phyloP scores from a whole-genome alignment of 495 filamentous ascomycete species.

The Aspergillus steynii region DNA sequence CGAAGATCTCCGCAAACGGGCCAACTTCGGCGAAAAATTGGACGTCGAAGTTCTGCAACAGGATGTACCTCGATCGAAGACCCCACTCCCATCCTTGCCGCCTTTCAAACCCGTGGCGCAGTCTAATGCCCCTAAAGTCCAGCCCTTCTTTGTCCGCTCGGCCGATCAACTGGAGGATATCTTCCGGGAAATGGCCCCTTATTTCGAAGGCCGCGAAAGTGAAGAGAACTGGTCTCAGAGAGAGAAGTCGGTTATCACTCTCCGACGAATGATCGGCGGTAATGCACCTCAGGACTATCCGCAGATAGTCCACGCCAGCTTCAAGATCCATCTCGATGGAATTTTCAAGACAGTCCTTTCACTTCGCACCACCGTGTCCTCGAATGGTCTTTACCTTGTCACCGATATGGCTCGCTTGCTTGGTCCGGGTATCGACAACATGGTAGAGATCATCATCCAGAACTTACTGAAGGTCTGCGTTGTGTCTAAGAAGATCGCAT shows the following conservation, averaged over 20 bases:
- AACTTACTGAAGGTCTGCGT: conserved; percentile 85
- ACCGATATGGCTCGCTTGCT: conserved; percentile 80
- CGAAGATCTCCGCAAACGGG: too few relatives aligned
- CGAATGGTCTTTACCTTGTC: conserved; percentile 77
- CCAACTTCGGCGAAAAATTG: too few relatives aligned
- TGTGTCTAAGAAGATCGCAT: conserved; percentile 85
- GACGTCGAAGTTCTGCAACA: too few relatives aligned
- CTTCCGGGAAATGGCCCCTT: conserved; percentile 72
- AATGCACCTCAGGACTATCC: conserved; percentile 81
- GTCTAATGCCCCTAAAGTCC: conserved; percentile 59
- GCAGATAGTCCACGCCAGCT: conserved; percentile 62
- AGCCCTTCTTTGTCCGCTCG: conserved; percentile 79
- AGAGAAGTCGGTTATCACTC: conserved; percentile 72
- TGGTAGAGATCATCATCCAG: conserved; percentile 88
- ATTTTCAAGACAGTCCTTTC: conserved; percentile 87
- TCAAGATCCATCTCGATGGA: conserved; percentile 79
- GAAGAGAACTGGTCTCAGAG: conserved; percentile 88
- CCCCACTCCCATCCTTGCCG: too few relatives aligned
- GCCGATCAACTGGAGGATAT: conserved; percentile 81
- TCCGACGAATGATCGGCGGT: conserved; percentile 76
- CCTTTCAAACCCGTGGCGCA: too few relatives aligned
- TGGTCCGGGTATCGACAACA: conserved; percentile 77
- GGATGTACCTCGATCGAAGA: too few relatives aligned
- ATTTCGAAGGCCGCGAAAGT: conserved; percentile 86
- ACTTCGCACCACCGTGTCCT: conserved; percentile 84